Conservation (phyloP, 2,329 filamentous ascomycete species). For the Penicillium brasilianum region DNA sequence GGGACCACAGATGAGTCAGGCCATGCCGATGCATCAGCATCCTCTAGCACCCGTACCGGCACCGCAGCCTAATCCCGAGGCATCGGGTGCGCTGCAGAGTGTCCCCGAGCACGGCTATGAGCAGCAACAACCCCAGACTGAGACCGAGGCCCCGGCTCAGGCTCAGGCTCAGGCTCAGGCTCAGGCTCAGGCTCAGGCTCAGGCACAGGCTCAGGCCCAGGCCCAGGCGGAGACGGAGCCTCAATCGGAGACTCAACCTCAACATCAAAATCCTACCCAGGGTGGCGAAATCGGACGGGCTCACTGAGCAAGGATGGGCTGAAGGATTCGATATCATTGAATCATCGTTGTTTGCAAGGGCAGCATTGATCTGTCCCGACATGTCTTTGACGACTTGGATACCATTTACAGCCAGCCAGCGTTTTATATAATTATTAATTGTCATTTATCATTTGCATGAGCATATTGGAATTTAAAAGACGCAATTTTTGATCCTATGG, state of each 20-base stretch:
- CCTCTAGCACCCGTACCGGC: background rate
- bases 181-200: no score
- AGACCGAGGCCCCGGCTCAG: background rate
- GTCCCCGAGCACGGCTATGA: background rate
- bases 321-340: background rate
- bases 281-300: slow-evolving; percentile 24
- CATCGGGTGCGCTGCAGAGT: slow-evolving; percentile 11
- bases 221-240: no score
- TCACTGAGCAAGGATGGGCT: background rate
- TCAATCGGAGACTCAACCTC: background rate
- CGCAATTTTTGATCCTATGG: background rate
- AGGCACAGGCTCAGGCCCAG: no score
- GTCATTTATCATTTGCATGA: slow-evolving; percentile 2
- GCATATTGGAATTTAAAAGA: background rate
- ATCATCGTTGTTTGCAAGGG: background rate
- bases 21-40: background rate
- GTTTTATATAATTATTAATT: slow-evolving; percentile 4
- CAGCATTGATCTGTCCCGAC: slow-evolving; percentile 5
- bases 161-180: no score
- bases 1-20: slow-evolving; percentile 19
- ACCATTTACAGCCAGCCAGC: slow-evolving; percentile 4
- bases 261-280: background rate
- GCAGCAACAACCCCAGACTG: background rate
- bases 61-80: slow-evolving; percentile 7
- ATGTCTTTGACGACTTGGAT: slow-evolving; percentile 8